These are phyloP conservation scores for Ophiostoma australiae DNA, from an alignment of 2,329 filamentous ascomycete genomes.

Conservation along the genomic window DNA sequence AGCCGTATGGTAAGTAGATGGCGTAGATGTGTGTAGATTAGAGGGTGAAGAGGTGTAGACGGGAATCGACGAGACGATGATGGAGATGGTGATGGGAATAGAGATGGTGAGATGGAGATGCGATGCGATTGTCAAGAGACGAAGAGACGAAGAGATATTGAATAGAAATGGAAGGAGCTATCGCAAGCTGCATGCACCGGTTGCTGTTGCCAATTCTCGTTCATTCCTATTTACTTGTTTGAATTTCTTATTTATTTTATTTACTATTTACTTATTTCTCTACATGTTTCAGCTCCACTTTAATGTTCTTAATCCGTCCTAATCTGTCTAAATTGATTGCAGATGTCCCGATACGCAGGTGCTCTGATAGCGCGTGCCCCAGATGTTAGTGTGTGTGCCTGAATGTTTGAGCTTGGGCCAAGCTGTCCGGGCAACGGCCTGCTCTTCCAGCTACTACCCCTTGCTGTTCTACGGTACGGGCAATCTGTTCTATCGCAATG, in stretches of 20 bases:
- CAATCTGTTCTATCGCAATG: too few species aligned
- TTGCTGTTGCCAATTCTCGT: conserved; percentile 4
- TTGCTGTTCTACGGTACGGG: background rate
- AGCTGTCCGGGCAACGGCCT: conserved; percentile 28
- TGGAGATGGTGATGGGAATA: background rate
- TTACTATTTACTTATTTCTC: background rate
- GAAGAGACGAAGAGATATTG: background rate
- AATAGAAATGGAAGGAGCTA: conserved; percentile 8
- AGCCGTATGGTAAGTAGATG: background rate
- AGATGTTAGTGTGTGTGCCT: background rate
- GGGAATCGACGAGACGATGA: background rate
- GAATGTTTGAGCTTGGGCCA: conserved; percentile 26
- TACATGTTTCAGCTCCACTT: background rate
- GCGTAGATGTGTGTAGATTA: background rate
- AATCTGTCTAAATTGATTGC: background rate
- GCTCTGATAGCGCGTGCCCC: background rate
- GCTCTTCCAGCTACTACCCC: too few species aligned
- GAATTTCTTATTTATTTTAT: background rate
- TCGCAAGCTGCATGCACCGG: background rate
- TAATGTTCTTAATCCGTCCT: background rate
- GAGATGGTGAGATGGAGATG: background rate
- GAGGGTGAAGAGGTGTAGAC: background rate
- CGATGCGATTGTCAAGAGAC: background rate
- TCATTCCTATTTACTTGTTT: background rate
- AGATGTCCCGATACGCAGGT: background rate